These are phyloP conservation scores for Coccomyxa sp. DNA, from an alignment of 139 green algal species.

Conservation along the genomic window DNA sequence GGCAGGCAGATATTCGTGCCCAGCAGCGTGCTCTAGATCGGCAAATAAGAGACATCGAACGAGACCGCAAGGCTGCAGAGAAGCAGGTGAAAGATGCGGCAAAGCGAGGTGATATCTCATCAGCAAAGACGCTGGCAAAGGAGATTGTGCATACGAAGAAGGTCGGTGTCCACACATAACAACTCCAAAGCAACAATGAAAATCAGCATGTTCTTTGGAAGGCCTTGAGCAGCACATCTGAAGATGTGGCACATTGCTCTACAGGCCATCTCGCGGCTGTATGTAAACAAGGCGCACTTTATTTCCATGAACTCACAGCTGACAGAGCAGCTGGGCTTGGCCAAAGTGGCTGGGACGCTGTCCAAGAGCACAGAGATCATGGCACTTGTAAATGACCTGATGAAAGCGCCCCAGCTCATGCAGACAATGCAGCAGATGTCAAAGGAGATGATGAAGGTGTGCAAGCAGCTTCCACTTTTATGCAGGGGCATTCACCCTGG, in stretches of 20 bases:
- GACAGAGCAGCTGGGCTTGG: slow-evolving; percentile 70
- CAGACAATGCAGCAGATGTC: slow-evolving; percentile 79
- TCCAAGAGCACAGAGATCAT: slow-evolving; percentile 57
- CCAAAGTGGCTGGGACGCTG: slow-evolving; percentile 62
- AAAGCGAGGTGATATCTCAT: slow-evolving; percentile 68
- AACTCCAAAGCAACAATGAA: neutral
- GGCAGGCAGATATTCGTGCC: slow-evolving; percentile 30
- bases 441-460: slow-evolving; percentile 77
- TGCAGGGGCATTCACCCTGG: neutral
- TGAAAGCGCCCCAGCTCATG: slow-evolving; percentile 74
- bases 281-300: slow-evolving; percentile 83
- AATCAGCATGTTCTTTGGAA: neutral
- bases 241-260: neutral
- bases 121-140: slow-evolving; percentile 62
- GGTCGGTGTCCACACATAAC: neutral
- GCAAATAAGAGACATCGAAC: slow-evolving; percentile 58
- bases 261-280: slow-evolving; percentile 49
- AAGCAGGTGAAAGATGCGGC: slow-evolving; percentile 73
- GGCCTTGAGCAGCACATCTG: neutral
- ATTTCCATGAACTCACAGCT: slow-evolving; percentile 67
- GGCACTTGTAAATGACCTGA: slow-evolving; percentile 8
- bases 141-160: slow-evolving; percentile 69
- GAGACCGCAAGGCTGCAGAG: slow-evolving; percentile 75
- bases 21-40: slow-evolving; percentile 27
- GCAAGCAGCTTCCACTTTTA: neutral